Evolutionary conservation across 352 stramenopile species (phyloP), one percentile per base, ranked within the genome.

Genomic region (Blastocystis sp.): DNA sequence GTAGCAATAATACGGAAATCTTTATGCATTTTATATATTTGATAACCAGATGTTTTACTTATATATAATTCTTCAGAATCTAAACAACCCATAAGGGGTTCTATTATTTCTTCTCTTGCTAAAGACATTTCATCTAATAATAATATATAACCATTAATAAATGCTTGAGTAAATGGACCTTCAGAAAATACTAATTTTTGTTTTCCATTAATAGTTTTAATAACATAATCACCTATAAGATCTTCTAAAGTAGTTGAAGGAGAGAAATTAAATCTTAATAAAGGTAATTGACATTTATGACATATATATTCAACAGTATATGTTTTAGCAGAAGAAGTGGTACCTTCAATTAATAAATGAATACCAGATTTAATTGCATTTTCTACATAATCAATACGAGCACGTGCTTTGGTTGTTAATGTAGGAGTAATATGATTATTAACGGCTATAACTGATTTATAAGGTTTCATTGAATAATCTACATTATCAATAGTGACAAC

Each of bases 1-100:
- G 48, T 58, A 33, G 13, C 48, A 9, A 58, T 49, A 21, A 58
- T 19, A 9, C 48, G 48, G 48, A 58, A 58, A n/a, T 55, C 5
- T 16, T 34, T 18, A 25, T 58, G 48, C 48, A 58, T 58, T 13
- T 9, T 11, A 16, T n/a, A 23, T 52, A 24, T 35, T 54, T 23
- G 36, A 27, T 27, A 18, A 43, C 18, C 4, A 43, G 36, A 4
- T 10, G 36, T 19, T 52, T 52, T 16, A 24, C 23, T 16, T 42
- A 52, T 4, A 52, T 24, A 19, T 23, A 52, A n/a, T 24, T 42
- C 4, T 42, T 16, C 18, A 52, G 21, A 19, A 24, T 52, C 42
- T 52, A 30, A 36, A 52, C 25, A 5, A 52, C 42, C 4, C 24
- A 19, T 16, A 30, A 36, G 7, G 18, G 48, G n/a, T n/a, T n/a